Evolutionary conservation across 768 basidiomycete species (phyloP), one percentile per base, ranked within the genome.

Genomic region (Leccinum rimulosum): DNA sequence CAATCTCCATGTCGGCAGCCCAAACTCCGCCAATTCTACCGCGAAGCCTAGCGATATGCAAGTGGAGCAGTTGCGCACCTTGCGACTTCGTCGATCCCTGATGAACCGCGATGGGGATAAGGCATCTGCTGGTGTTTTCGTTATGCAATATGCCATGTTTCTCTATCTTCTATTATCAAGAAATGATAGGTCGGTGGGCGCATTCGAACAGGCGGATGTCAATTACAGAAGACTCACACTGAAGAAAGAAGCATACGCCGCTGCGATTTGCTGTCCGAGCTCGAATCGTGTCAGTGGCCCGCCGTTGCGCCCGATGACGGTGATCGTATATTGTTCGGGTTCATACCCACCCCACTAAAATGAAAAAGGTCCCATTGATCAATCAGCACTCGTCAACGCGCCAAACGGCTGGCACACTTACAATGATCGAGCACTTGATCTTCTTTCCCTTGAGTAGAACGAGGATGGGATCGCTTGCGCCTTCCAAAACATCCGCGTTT

Each of bases 321-420:
- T 1, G 50, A 65, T 45, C 45, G 8, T 27, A 19, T 4, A 45
- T 14, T 3, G 30, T 4, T 17, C 33, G 3, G 27, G 9, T 7
- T 14, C 1, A 54, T 62, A 65, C 10, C 56, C 64, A 3, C 54
- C 54, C 64, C 64, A 65, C 60, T 65, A 10, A 36, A 7, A 45
- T 22, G 28, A 22, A 36, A 48, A 10, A 15, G 12, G 7, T 25
- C 15, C 25, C 36, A 38, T 38, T 15, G 3, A 48, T 55, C 38
- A 43, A 48, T 52, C 38, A 36, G 27, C 27, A 22, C 15, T 17
- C 36, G 15, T 19, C 31, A 2, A 30, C 2, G 17, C 28, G 4
- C 28, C 31, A 19, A n/a, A n/a, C 6, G 3, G 9, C 9, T 3
- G 9, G 4, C n/a, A n/a, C 50, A 47, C 61, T 54, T n/a, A 64